Evolutionary conservation across 2,329 filamentous ascomycete species (phyloP), one percentile per base, ranked within the genome.

Genomic region (Fusarium vanettenii): DNA sequence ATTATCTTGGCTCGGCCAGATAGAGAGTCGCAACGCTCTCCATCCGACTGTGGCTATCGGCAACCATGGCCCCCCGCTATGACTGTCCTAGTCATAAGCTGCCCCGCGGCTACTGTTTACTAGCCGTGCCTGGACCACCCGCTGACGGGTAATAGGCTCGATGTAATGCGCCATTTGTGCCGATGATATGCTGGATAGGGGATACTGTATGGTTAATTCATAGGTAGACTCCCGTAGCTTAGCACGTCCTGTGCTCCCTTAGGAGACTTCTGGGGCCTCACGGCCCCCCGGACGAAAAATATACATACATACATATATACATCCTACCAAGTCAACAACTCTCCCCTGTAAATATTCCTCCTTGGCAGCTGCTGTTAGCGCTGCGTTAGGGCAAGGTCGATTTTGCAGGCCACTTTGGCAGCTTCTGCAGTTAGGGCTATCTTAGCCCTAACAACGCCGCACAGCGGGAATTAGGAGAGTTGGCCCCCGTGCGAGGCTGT

Each of bases 1-100:
- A 18, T 62, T 69, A 61, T 25, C 10, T 57, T 22, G 41, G 27
- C 62, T 45, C 22, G 59, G 63, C 62, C 41, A 55, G 64, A 66
- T 35, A 33, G 37, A 18, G 35, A 56, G 27, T 4, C 48, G 13
- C 11, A 29, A 7, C n/a, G 3, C n/a, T 3, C n/a, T 43, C 41
- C 5, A 6, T 43, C 41, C 1, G n/a, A 4, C 5, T 2, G 41
- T 6, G 10, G 41, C 41, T 3, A 22, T 7, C 41, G 1, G 0
- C 5, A 14, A 2, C 41, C 2, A 43, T 1, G 0, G 0, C n/a
- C 41, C 10, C 4, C 39, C 2, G 3, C 2, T 1, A 43, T 22
- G 39, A 4, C 4, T 9, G 3, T 22, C 1, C 9, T 43, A 13
- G n/a, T 22, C 2, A 43, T 37, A 5, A 37, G 35, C 35, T 37